phyloP scores from a whole-genome alignment of 768 basidiomycete species.

The Imleria badia region DNA sequence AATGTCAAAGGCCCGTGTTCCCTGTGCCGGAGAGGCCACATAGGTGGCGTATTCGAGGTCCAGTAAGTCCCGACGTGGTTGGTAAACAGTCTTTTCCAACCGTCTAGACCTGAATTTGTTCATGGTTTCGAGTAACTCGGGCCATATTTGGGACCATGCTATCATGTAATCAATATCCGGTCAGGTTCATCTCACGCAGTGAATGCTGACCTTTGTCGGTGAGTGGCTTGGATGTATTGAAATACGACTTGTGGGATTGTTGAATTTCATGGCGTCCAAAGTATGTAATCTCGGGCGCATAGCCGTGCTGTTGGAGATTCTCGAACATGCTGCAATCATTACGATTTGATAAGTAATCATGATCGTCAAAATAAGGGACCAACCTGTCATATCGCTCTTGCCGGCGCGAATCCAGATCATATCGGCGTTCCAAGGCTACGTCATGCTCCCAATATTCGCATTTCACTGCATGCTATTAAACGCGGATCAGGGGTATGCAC shows the following conservation, averaged over 20 bases:
- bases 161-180: background rate
- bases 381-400: background rate
- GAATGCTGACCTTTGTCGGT: slow-evolving; percentile 6
- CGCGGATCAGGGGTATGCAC: background rate
- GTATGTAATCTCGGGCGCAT: background rate
- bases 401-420: background rate
- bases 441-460: background rate
- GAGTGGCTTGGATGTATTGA: slow-evolving; percentile 8
- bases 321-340: slow-evolving; percentile 8
- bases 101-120: background rate
- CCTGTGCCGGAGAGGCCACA: background rate
- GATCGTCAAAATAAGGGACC: background rate
- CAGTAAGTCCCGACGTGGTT: background rate
- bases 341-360: background rate
- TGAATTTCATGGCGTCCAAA: background rate
- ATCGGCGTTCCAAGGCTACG: background rate
- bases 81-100: background rate
- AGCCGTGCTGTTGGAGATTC: slow-evolving; percentile 8
- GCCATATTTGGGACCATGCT: slow-evolving; percentile 4
- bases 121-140: background rate
- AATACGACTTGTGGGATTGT: background rate
- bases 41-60: background rate
- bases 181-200: background rate
- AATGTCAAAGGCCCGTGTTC: background rate
- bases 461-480: background rate